Percentiles rank a stretch among this genome's conserved stretches.
These are phyloP conservation scores for Lycium barbarum DNA, from an alignment of 257 asterid species.

Conservation along the genomic window DNA sequence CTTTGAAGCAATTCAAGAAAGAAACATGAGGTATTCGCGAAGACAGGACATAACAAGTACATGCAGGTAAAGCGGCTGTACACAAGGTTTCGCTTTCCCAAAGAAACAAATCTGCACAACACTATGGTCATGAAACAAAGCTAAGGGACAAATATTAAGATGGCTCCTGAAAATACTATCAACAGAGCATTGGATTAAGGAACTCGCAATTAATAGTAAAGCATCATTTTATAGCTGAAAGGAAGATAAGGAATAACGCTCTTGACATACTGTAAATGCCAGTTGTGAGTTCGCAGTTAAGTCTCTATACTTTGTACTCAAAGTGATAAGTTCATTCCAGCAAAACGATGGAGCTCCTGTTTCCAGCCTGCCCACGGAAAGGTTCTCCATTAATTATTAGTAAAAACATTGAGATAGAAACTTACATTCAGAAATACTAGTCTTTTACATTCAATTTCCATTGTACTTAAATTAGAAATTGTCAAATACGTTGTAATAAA, in stretches of 20 bases:
- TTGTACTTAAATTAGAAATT: constrained; percentile 17
- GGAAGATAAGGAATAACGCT: constrained; percentile 7
- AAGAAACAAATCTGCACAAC: constrained; percentile 6
- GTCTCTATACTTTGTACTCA: constrained; percentile 95
- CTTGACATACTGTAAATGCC: constrained; percentile 72
- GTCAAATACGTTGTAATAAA: constrained; percentile 1
- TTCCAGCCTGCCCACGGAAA: constrained; percentile 66
- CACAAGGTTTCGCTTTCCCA: not conserved
- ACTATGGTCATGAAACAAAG: not conserved
- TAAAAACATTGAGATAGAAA: not conserved
- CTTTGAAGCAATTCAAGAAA: constrained; percentile 7
- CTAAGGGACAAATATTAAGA: not conserved
- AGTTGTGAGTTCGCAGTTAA: constrained; percentile 91
- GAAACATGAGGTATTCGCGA: not conserved
- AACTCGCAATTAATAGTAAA: not conserved
- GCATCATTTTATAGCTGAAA: not conserved
- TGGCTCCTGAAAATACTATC: not conserved
- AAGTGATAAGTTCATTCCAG: constrained; percentile 91
- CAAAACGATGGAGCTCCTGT: constrained; percentile 79
- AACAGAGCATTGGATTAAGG: constrained; percentile 9
- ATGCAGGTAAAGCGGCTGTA: not conserved
- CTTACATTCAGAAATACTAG: not conserved
- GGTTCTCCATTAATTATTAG: constrained; percentile 5
- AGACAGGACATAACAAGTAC: not conserved
- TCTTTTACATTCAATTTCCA: constrained; percentile 19